Percentiles rank a stretch among this genome's conserved stretches.
Conservation (phyloP, 139 green algal species). For the Pseudopediastrum boryanum region DNA sequence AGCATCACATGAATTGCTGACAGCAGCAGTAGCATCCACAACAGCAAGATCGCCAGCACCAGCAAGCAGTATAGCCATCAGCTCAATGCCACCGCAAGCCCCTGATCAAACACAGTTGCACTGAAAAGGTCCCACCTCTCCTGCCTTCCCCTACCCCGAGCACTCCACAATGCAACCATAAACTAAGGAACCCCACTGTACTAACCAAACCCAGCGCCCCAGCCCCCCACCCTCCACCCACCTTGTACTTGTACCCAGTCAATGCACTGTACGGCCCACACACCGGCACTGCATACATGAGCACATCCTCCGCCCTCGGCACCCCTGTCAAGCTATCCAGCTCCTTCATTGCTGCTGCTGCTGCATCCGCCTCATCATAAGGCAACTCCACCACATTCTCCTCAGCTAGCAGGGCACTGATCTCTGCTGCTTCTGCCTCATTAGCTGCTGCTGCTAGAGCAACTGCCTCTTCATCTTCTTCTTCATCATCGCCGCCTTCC, state of each 20-base stretch:
- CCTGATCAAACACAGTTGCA: too few species aligned
- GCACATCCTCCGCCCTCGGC: conserved; percentile 78
- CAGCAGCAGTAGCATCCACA: too few species aligned
- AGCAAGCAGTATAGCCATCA: too few species aligned
- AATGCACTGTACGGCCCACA: conserved; percentile 85
- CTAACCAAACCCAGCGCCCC: too few species aligned
- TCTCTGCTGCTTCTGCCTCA: conserved; percentile 47
- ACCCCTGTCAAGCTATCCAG: conserved; percentile 78
- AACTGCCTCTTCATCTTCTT: conserved; percentile 1
- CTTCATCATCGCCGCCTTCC: not conserved
- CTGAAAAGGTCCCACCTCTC: too few species aligned
- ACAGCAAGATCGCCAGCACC: too few species aligned
- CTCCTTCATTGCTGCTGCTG: conserved; percentile 26
- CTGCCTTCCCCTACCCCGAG: too few species aligned
- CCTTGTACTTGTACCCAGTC: conserved; percentile 85
- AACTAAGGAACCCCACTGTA: too few species aligned
- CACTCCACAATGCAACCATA: too few species aligned
- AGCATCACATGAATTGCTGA: too few species aligned
- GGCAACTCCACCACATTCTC: conserved; percentile 55
- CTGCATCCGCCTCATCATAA: conserved; percentile 25
- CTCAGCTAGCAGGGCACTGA: conserved; percentile 61
- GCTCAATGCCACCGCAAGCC: too few species aligned
- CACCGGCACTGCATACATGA: conserved; percentile 90
- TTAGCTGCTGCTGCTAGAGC: conserved; percentile 19
- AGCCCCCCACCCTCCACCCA: conserved; percentile 39